A percentile compares a stretch with the other conserved stretches of the same genome.
Conservation (phyloP, 495 filamentous ascomycete genomes). For the Aspergillus carlsbadensis region DNA sequence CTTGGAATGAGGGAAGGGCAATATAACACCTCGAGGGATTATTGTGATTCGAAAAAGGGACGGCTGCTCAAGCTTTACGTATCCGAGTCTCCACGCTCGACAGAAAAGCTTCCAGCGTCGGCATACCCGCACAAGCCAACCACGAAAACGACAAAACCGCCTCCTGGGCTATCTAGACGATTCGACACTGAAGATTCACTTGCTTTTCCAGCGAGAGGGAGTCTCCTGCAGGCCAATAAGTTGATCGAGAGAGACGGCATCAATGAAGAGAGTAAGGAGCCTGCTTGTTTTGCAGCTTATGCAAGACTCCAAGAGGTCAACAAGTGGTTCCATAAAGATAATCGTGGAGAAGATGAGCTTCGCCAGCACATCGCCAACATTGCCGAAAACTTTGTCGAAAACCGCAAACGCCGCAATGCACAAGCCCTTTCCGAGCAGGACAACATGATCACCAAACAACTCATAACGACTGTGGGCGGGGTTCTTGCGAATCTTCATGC, state of each 20-base stretch:
- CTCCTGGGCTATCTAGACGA: slow-evolving; percentile 18
- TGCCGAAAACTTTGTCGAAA: slow-evolving; percentile 15
- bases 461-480: slow-evolving; percentile 22
- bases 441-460: slow-evolving; percentile 12
- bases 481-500: slow-evolving; percentile 24
- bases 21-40: no score
- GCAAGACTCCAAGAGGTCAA: slow-evolving; percentile 21
- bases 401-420: slow-evolving; percentile 4
- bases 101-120: background rate
- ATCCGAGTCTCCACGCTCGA: no score
- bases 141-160: slow-evolving; percentile 9
- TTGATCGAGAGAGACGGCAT: background rate
- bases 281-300: background rate
- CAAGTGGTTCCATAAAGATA: slow-evolving; percentile 28
- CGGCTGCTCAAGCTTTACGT: no score
- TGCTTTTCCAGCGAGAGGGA: no score
- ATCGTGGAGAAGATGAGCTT: slow-evolving; percentile 17
- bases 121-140: background rate
- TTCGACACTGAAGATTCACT: no score
- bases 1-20: no score
- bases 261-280: background rate
- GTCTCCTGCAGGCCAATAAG: no score
- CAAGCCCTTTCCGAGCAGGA: slow-evolving; percentile 1
- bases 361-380: slow-evolving; percentile 21
- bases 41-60: no score